Percentiles rank a stretch among this genome's conserved stretches.
phyloP scores from a whole-genome alignment of 73 alveolate genomes.

The Paramecium sonneborni region DNA sequence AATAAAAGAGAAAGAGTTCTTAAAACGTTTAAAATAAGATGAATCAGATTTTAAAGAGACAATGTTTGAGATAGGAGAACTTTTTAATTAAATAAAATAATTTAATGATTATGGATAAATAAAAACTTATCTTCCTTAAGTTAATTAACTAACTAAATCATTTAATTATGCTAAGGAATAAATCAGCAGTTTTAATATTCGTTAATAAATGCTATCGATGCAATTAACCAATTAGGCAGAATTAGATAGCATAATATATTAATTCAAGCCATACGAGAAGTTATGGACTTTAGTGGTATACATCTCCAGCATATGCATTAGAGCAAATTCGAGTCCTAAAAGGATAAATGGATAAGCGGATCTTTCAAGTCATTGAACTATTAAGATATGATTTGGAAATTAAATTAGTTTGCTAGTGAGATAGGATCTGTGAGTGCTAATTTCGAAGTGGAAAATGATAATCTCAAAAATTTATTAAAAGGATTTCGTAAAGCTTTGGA shows the following conservation, averaged over 20 bases:
- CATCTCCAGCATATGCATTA: not conserved
- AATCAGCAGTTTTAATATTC: not conserved
- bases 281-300: conserved; percentile 34
- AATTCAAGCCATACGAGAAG: conserved; percentile 29
- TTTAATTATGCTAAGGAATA: not conserved
- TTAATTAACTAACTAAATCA: not conserved
- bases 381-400: not conserved
- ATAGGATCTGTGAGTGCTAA: not conserved
- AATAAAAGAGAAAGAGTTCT: not conserved
- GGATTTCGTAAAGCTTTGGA: conserved; percentile 32
- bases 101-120: not conserved
- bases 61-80: not conserved
- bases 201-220: not conserved
- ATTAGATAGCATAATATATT: not conserved
- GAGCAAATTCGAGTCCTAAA: conserved; percentile 5
- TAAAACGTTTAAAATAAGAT: not conserved
- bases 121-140: not conserved
- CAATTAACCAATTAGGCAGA: not conserved
- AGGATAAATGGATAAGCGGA: conserved; percentile 15
- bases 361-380: not conserved
- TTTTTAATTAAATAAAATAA: not conserved
- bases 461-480: not conserved
- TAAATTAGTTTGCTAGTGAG: not conserved
- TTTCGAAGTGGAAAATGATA: not conserved
- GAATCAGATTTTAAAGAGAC: conserved; percentile 2